phyloP scores from a whole-genome alignment of 2,329 filamentous ascomycete species.

The Cercospora brassicicola region DNA sequence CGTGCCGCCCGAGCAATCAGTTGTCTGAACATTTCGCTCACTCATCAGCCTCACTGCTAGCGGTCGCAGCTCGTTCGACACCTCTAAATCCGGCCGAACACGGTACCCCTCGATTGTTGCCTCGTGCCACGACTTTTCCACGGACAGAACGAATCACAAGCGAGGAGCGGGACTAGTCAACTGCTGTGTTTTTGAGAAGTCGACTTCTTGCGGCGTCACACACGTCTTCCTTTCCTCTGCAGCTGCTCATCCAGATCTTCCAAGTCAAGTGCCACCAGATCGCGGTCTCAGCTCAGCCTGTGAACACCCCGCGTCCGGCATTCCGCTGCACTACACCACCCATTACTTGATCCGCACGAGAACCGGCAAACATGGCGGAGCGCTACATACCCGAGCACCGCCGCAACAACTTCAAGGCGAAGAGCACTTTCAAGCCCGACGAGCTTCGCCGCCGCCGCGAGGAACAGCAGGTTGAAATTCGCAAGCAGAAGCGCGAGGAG shows the following conservation, averaged over 20 bases:
- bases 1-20: background rate
- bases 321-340: constrained; percentile 6
- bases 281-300: constrained; percentile 7
- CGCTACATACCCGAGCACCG: constrained; percentile 99
- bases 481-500: constrained; percentile 97
- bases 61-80: background rate
- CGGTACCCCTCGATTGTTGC: background rate
- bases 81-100: background rate
- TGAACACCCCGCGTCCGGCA: constrained; percentile 5
- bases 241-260: constrained; percentile 1
- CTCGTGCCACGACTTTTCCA: constrained; percentile 5
- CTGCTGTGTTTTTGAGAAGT: constrained; percentile 15
- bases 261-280: constrained; percentile 7
- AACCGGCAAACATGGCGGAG: constrained; percentile 75
- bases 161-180: constrained; percentile 10
- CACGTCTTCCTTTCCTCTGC: constrained; percentile 7
- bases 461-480: constrained; percentile 98
- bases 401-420: constrained; percentile 98
- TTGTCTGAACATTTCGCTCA: background rate
- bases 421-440: constrained; percentile 98
- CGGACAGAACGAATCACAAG: constrained; percentile 6
- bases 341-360: constrained; percentile 22
- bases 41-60: background rate
- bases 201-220: constrained; percentile 12
- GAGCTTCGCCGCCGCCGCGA: constrained; percentile 97